Conservation (phyloP, 441 rosid species). For the Croton laevigatus region DNA sequence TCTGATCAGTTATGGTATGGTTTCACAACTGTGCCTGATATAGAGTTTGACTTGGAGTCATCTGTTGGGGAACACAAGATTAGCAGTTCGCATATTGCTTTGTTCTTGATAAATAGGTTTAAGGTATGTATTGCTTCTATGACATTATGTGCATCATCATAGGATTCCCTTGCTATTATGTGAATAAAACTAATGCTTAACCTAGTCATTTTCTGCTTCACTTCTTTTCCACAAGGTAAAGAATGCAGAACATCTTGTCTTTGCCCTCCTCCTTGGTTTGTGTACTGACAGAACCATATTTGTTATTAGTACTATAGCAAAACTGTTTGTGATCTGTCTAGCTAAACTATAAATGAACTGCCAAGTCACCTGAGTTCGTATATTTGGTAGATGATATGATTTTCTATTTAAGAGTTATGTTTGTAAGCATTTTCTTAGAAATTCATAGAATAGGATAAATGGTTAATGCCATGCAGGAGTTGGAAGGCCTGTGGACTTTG, state of each 20-base stretch:
- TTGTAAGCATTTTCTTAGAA: not conserved
- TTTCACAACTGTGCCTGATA: constrained; percentile 84
- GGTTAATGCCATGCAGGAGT: too few species aligned
- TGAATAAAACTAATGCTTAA: not conserved
- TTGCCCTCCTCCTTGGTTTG: not conserved
- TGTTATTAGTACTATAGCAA: not conserved
- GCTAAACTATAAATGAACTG: not conserved
- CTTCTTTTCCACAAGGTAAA: not conserved
- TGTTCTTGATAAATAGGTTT: constrained; percentile 68
- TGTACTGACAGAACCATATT: not conserved
- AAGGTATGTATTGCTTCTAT: constrained; percentile 52
- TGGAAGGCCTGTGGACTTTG: too few species aligned
- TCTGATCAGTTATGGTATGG: constrained; percentile 94
- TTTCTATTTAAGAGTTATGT: not conserved
- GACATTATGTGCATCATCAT: constrained; percentile 1
- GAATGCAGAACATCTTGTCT: not conserved
- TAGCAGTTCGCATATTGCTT: constrained; percentile 61
- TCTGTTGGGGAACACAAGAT: constrained; percentile 89
- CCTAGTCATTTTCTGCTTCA: not conserved
- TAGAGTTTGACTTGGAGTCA: constrained; percentile 73
- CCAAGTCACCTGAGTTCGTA: not conserved
- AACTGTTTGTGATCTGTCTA: not conserved
- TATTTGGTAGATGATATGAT: not conserved
- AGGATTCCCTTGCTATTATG: not conserved
- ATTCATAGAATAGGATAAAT: too few species aligned